Evolutionary conservation across 2,329 filamentous ascomycete genomes (phyloP).

Genomic region (Colletotrichum tropicicola): DNA sequence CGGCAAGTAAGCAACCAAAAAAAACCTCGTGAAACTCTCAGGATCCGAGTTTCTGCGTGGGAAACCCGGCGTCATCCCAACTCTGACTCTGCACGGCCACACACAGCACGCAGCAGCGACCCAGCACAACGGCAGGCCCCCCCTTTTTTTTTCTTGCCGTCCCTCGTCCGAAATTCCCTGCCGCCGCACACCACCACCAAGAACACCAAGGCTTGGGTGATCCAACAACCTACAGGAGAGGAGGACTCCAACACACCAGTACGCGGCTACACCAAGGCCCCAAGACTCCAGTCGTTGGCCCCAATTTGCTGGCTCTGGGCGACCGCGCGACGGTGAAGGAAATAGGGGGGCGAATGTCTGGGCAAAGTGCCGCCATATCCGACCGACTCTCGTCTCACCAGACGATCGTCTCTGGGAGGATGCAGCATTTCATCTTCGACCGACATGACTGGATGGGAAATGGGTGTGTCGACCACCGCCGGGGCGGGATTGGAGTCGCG

Average conservation of each 20-base stretch:
- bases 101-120: background rate
- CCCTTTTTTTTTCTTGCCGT: constrained; percentile 2
- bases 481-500: background rate
- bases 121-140: background rate
- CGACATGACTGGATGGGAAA: background rate
- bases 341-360: background rate
- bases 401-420: background rate
- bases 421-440: constrained; percentile 6
- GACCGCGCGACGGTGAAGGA: background rate
- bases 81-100: no score
- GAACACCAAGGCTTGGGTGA: background rate
- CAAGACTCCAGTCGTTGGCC: background rate
- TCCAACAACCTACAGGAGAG: background rate
- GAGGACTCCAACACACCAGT: background rate
- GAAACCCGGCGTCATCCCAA: background rate
- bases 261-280: no score
- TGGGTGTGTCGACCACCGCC: background rate
- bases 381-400: no score
- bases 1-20: background rate
- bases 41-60: background rate
- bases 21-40: background rate
- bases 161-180: constrained; percentile 1
- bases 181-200: constrained; percentile 2
- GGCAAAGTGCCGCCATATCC: constrained; percentile 22
- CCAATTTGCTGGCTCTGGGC: background rate